These are phyloP conservation scores for Fusarium coicis DNA, from an alignment of 2,329 filamentous ascomycete species.

Conservation along the genomic window DNA sequence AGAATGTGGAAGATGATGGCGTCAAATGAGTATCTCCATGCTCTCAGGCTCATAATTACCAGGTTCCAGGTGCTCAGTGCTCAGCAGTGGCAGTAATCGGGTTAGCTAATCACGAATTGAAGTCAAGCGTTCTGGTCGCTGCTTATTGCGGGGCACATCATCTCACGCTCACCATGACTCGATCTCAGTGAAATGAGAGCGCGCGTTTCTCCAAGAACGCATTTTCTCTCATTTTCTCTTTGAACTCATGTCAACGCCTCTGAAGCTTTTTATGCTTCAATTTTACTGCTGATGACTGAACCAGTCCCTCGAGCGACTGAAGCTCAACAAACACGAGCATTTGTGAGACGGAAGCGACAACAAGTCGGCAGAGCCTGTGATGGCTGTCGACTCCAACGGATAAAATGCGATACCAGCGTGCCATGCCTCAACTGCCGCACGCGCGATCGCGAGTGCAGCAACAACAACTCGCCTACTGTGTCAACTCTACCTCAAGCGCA, in stretches of 20 bases:
- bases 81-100: neutral
- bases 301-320: neutral
- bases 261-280: rapidly evolving
- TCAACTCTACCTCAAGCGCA: slow-evolving; percentile 13
- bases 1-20: neutral
- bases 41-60: neutral
- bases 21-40: neutral
- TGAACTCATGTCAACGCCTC: rapidly evolving
- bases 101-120: slow-evolving; percentile 2
- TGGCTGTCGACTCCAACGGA: slow-evolving; percentile 14
- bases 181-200: neutral
- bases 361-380: slow-evolving; percentile 30
- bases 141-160: no score
- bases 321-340: neutral
- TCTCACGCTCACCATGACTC: neutral
- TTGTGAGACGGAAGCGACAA: slow-evolving; percentile 21
- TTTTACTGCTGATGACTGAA: neutral
- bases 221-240: no score
- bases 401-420: slow-evolving; percentile 21
- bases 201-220: no score
- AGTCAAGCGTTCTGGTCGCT: no score
- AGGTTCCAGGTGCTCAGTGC: neutral
- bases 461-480: neutral
- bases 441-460: slow-evolving; percentile 5
- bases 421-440: slow-evolving; percentile 24